Evolutionary conservation across 163 green algal genomes (phyloP).

Genomic region (Trebouxia gelatinosa): DNA sequence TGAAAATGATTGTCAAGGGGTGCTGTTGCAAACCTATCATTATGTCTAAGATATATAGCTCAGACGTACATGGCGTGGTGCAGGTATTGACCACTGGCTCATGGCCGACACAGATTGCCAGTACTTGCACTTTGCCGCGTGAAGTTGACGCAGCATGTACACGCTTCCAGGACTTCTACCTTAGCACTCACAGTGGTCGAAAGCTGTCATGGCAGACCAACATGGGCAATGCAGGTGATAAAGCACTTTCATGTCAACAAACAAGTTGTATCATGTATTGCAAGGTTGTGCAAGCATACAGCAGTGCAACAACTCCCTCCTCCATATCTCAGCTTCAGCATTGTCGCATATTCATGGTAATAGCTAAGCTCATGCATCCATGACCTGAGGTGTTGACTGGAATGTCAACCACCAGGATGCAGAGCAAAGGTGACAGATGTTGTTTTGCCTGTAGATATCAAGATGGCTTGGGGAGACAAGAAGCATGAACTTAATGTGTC

Average conservation of each 20-base stretch:
- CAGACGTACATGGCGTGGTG: too few species aligned
- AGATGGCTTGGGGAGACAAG: conserved; percentile 60
- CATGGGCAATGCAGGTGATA: conserved; percentile 86
- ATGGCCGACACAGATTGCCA: conserved; percentile 81
- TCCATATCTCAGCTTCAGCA: neutral
- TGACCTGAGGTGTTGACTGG: neutral
- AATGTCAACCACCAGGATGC: neutral
- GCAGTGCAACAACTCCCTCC: too few species aligned
- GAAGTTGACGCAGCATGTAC: conserved; percentile 64
- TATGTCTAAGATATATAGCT: too few species aligned
- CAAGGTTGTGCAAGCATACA: too few species aligned
- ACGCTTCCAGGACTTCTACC: conserved; percentile 88
- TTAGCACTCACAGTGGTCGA: conserved; percentile 82
- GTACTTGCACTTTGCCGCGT: conserved; percentile 75
- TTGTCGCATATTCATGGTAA: neutral
- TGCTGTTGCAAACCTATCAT: too few species aligned
- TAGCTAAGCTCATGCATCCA: neutral
- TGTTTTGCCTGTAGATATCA: conserved; percentile 35
- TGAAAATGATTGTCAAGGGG: too few species aligned
- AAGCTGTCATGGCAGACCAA: conserved; percentile 93
- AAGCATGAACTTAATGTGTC: conserved; percentile 79
- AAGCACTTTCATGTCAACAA: too few species aligned
- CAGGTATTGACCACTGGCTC: conserved; percentile 97
- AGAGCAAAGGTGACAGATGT: neutral
- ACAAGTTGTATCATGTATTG: conserved; percentile 5